Evolutionary conservation across 768 basidiomycete genomes (phyloP).

Genomic region (Paxillus rubicundulus): DNA sequence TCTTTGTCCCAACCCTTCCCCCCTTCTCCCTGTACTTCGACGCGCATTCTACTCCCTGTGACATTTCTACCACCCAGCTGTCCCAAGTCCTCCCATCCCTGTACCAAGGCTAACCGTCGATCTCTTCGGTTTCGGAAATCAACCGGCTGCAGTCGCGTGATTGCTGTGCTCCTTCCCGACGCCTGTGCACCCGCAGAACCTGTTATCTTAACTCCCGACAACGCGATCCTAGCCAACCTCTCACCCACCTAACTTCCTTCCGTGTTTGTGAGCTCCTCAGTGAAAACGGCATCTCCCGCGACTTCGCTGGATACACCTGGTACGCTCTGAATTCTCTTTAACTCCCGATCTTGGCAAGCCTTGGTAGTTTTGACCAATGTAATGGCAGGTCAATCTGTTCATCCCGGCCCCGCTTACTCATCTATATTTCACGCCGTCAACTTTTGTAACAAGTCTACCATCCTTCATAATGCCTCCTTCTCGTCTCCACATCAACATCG

Average conservation of each 20-base stretch:
- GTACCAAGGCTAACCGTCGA: background rate
- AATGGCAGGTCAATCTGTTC: constrained; percentile 4
- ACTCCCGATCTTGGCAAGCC: background rate
- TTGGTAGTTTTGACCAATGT: constrained; percentile 7
- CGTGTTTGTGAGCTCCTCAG: background rate
- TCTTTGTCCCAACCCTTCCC: background rate
- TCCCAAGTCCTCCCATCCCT: background rate
- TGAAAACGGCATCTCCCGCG: background rate
- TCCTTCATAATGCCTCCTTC: constrained; percentile 39
- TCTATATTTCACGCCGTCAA: background rate
- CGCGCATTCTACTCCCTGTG: background rate
- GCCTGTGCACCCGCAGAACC: constrained; percentile 3
- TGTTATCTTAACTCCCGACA: background rate
- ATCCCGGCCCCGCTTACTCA: background rate
- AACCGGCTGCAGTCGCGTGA: background rate
- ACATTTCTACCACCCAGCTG: background rate
- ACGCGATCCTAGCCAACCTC: background rate
- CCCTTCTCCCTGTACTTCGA: constrained; percentile 3
- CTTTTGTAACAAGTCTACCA: background rate
- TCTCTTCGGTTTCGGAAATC: constrained; percentile 2
- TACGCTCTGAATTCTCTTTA: constrained; percentile 7
- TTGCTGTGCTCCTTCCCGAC: constrained; percentile 8
- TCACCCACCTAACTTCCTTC: background rate
- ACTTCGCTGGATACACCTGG: constrained; percentile 2
- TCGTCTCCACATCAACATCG: constrained; percentile 51